Evolutionary conservation across 176 grass and related monocot genomes (phyloP).

Genomic region (Avena eriantha): DNA sequence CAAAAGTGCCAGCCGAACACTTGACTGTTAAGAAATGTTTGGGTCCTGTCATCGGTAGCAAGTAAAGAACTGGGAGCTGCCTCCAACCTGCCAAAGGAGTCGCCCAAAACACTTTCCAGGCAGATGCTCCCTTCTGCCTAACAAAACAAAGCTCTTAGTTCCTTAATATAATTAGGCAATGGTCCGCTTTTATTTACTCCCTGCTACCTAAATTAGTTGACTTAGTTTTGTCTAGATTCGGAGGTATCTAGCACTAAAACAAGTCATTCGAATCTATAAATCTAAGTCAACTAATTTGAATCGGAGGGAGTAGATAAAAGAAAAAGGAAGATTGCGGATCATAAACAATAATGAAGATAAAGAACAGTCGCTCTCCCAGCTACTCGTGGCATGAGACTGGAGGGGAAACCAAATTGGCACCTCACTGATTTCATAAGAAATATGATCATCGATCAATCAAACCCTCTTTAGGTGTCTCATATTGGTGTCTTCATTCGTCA

Average conservation of each 20-base stretch:
- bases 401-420: neutral
- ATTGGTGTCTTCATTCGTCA: neutral
- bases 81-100: neutral
- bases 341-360: neutral
- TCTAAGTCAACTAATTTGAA: too few species aligned
- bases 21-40: constrained; percentile 20
- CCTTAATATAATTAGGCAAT: neutral
- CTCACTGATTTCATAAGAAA: neutral
- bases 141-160: neutral
- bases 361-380: neutral
- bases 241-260: too few species aligned
- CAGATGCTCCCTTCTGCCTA: neutral
- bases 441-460: neutral
- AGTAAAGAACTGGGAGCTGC: neutral
- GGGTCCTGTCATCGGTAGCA: neutral
- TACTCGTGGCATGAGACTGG: neutral
- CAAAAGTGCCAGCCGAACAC: neutral
- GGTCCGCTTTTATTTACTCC: neutral
- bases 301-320: too few species aligned
- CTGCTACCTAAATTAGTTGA: too few species aligned
- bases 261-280: too few species aligned
- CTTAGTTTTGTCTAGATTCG: too few species aligned
- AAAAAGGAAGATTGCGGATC: too few species aligned
- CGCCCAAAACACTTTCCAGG: neutral
- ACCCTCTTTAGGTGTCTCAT: neutral